phyloP scores from a whole-genome alignment of 164 flowering plant genomes.

The Buxus sempervirens region DNA sequence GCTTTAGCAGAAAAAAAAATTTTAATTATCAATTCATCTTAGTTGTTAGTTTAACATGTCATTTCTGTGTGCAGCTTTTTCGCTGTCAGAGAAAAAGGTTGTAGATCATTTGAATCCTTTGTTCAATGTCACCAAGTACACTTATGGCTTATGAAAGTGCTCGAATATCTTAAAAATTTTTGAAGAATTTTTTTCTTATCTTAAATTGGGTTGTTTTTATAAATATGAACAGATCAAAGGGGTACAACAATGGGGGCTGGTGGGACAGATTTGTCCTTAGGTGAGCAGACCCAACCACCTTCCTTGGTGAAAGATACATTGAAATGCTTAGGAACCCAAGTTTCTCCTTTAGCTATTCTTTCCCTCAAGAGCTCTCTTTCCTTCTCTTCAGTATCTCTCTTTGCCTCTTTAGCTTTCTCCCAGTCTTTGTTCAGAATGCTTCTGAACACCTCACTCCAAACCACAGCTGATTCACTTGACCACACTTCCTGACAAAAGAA shows the following conservation, averaged over 20 bases:
- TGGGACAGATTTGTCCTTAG: slow-evolving; percentile 40
- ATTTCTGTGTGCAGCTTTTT: too few relatives aligned
- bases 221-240: slow-evolving; percentile 2
- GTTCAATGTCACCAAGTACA: too few relatives aligned
- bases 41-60: too few relatives aligned
- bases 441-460: slow-evolving; percentile 69
- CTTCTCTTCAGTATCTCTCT: slow-evolving; percentile 53
- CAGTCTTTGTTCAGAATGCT: slow-evolving; percentile 53
- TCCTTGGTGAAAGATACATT: slow-evolving; percentile 34
- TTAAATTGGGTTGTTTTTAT: too few relatives aligned
- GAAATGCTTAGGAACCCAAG: slow-evolving; percentile 73
- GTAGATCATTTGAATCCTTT: too few relatives aligned
- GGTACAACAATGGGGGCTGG: slow-evolving; percentile 60
- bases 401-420: slow-evolving; percentile 74
- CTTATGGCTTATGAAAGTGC: too few relatives aligned
- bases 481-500: slow-evolving; percentile 35
- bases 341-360: slow-evolving; percentile 38
- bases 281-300: slow-evolving; percentile 53
- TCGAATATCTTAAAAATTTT: too few relatives aligned
- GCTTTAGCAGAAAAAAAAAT: too few relatives aligned
- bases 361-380: slow-evolving; percentile 8
- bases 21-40: too few relatives aligned
- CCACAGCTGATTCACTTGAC: slow-evolving; percentile 63
- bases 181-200: too few relatives aligned
- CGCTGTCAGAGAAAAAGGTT: too few relatives aligned